These are phyloP conservation scores for Vitis hybrid DNA, from an alignment of 177 flowering plant species.

Conservation along the genomic window DNA sequence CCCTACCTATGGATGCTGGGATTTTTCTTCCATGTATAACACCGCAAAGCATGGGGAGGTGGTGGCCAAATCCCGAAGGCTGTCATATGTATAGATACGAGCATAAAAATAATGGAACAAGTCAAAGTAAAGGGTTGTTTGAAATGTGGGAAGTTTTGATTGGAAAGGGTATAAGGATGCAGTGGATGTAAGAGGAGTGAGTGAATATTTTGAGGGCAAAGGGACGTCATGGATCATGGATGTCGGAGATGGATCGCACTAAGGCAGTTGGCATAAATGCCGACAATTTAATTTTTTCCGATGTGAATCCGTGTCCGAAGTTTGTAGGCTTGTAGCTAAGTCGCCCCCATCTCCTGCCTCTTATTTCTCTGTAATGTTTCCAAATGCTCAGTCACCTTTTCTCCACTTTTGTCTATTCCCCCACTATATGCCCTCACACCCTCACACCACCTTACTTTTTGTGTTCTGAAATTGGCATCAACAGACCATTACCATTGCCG, in stretches of 20 bases:
- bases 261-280: constrained; percentile 28
- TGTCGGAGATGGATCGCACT: constrained; percentile 26
- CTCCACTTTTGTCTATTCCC: neutral
- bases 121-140: too few species aligned
- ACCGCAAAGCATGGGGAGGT: too few species aligned
- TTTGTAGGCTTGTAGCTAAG: neutral
- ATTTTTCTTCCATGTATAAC: too few species aligned
- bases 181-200: neutral
- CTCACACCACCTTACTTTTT: too few species aligned
- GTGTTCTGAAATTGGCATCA: too few species aligned
- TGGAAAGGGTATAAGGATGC: neutral
- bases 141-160: neutral
- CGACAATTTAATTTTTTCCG: constrained; percentile 22
- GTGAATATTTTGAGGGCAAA: neutral
- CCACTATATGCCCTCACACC: neutral
- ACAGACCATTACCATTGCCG: too few species aligned
- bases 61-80: too few species aligned
- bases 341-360: neutral
- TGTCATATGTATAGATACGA: too few species aligned
- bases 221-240: constrained; percentile 11
- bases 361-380: neutral
- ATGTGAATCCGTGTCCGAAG: constrained; percentile 3
- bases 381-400: neutral
- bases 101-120: too few species aligned
- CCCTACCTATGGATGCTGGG: too few species aligned